Evolutionary conservation across 1,139 yeast genomes (phyloP).

Genomic region (Diutina scorzettiae): DNA sequence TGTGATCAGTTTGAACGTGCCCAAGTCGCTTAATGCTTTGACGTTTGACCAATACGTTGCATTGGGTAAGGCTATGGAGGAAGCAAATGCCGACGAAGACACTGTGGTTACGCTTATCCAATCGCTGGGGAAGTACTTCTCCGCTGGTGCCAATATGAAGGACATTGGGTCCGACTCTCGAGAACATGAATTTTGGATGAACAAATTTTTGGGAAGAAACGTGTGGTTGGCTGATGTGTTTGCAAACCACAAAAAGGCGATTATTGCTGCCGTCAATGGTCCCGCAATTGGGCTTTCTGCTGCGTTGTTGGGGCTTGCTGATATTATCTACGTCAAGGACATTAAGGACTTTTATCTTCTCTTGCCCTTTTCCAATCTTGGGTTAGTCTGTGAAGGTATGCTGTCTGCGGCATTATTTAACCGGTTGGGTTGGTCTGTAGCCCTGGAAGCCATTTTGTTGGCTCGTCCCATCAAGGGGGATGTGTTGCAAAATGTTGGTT

Average conservation of each 20-base stretch:
- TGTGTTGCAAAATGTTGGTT: conserved; percentile 46
- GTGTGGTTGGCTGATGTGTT: conserved; percentile 57
- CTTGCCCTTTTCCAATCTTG: conserved; percentile 75
- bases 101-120: conserved; percentile 59
- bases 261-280: conserved; percentile 73
- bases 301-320: conserved; percentile 65
- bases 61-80: conserved; percentile 47
- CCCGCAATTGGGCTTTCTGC: conserved; percentile 78
- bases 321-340: conserved; percentile 59
- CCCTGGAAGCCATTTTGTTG: conserved; percentile 63
- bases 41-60: conserved; percentile 53
- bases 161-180: conserved; percentile 12
- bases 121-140: conserved; percentile 65
- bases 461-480: conserved; percentile 54
- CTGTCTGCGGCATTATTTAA: conserved; percentile 55
- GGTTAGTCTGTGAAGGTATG: conserved; percentile 78
- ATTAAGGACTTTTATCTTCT: conserved; percentile 45
- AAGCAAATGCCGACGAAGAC: conserved; percentile 53
- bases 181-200: conserved; percentile 43
- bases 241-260: conserved; percentile 58
- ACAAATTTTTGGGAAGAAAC: conserved; percentile 59
- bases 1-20: conserved; percentile 57
- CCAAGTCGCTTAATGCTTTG: conserved; percentile 56
- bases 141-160: conserved; percentile 75
- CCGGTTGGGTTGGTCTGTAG: conserved; percentile 63